Evolutionary conservation across 2,329 filamentous ascomycete genomes (phyloP).

Genomic region (Periglandula ipomoeae): DNA sequence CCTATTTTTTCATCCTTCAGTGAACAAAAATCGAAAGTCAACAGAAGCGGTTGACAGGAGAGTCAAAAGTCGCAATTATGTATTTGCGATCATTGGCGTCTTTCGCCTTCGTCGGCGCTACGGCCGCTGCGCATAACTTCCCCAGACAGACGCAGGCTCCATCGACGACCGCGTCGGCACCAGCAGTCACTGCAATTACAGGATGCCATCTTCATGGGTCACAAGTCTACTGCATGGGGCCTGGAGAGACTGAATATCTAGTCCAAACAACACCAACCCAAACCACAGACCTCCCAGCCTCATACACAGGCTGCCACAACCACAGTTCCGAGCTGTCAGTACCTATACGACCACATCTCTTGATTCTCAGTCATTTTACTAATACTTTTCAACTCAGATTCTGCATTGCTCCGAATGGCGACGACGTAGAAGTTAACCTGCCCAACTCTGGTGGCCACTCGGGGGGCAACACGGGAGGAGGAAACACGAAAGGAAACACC

Average conservation of each 20-base stretch:
- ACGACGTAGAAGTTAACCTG: conserved; percentile 48
- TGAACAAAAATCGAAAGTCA: neutral
- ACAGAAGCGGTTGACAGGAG: neutral
- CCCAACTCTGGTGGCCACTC: conserved; percentile 16
- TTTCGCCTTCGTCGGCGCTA: conserved; percentile 2
- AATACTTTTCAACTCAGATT: conserved; percentile 33
- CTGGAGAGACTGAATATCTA: conserved; percentile 30
- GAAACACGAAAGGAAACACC: conserved; percentile 4
- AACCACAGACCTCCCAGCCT: conserved; percentile 45
- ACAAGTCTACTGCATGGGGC: conserved; percentile 34
- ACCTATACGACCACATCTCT: neutral
- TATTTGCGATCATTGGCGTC: neutral
- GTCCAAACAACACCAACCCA: conserved; percentile 40
- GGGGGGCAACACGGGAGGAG: conserved; percentile 5
- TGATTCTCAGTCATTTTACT: neutral
- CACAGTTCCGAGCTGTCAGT: conserved; percentile 48
- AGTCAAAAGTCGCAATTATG: neutral
- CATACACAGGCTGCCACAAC: conserved; percentile 56
- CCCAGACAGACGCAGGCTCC: conserved; percentile 23
- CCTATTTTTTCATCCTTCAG: neutral
- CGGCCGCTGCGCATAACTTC: conserved; percentile 14
- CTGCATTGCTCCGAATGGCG: conserved; percentile 50
- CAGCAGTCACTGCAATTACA: conserved; percentile 28
- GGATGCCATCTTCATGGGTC: conserved; percentile 33
- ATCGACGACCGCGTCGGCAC: conserved; percentile 14